Conservation (phyloP, 768 basidiomycete species). For the Crepidotus variabilis region DNA sequence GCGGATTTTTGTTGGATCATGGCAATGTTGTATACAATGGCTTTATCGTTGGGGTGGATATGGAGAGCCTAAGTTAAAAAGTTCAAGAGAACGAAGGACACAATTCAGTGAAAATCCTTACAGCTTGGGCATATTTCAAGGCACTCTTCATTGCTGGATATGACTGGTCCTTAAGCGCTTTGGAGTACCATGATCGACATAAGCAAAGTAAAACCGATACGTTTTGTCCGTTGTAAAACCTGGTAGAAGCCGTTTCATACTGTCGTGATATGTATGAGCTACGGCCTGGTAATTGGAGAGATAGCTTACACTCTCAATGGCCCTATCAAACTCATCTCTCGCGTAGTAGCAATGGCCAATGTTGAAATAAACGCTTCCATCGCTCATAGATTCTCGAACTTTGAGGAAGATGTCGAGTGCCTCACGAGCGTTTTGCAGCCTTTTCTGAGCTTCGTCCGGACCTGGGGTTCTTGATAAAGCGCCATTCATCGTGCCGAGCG, state of each 20-base stretch:
- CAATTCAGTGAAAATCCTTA: conserved; percentile 19
- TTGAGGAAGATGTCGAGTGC: conserved; percentile 89
- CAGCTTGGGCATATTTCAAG: conserved; percentile 77
- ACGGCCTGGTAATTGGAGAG: background rate
- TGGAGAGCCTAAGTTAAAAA: conserved; percentile 63
- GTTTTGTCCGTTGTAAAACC: conserved; percentile 73
- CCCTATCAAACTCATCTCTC: conserved; percentile 91
- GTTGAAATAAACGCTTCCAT: conserved; percentile 88
- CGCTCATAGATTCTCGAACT: conserved; percentile 79
- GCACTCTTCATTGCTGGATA: conserved; percentile 82
- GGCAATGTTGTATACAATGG: conserved; percentile 91
- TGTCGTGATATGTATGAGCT: conserved; percentile 23
- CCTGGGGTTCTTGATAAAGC: conserved; percentile 40
- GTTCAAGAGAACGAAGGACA: conserved; percentile 3
- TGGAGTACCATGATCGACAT: conserved; percentile 91
- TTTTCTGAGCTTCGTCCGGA: conserved; percentile 60
- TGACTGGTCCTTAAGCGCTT: conserved; percentile 87
- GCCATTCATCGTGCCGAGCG: conserved; percentile 65
- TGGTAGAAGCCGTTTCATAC: conserved; percentile 90
- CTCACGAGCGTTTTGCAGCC: conserved; percentile 74
- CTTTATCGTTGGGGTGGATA: conserved; percentile 84
- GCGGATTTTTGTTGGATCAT: conserved; percentile 98
- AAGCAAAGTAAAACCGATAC: conserved; percentile 78
- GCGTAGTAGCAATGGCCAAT: conserved; percentile 96
- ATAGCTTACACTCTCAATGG: conserved; percentile 85